Percentiles rank a stretch among this genome's conserved stretches.
Evolutionary conservation across 73 alveolate species (phyloP).

Genomic region (Paramecium tetraurelia): DNA sequence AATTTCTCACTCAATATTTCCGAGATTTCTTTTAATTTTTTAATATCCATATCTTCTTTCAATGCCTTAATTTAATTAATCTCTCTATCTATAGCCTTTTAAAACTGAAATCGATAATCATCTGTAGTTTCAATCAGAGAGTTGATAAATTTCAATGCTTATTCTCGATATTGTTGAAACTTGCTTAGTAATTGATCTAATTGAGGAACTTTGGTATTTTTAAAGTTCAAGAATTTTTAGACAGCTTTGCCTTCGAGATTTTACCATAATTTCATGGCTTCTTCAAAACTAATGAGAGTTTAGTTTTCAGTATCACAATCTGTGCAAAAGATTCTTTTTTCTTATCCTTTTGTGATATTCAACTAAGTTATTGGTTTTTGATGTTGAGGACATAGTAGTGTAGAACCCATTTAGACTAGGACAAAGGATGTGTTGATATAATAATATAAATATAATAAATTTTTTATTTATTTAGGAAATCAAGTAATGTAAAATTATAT

Average conservation of each 20-base stretch:
- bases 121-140: not conserved
- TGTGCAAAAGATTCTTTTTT: not conserved
- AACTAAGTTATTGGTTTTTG: not conserved
- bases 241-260: not conserved
- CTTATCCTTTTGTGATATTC: not conserved
- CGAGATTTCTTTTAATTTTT: not conserved
- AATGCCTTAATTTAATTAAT: not conserved
- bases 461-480: not conserved
- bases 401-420: not conserved
- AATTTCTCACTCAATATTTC: not conserved
- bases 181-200: not conserved
- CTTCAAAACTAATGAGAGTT: not conserved
- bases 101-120: not conserved
- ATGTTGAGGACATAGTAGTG: not conserved
- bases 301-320: not conserved
- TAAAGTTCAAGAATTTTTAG: not conserved
- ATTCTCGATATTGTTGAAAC: not conserved
- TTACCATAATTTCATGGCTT: conserved; percentile 4
- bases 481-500: too few relatives aligned
- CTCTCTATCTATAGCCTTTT: not conserved
- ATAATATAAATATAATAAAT: not conserved
- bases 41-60: not conserved
- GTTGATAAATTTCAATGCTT: not conserved
- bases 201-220: not conserved
- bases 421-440: not conserved